A percentile compares a stretch with the other conserved stretches of the same genome.
Conservation (phyloP, 1,139 yeast species). For the Candida sp. region DNA sequence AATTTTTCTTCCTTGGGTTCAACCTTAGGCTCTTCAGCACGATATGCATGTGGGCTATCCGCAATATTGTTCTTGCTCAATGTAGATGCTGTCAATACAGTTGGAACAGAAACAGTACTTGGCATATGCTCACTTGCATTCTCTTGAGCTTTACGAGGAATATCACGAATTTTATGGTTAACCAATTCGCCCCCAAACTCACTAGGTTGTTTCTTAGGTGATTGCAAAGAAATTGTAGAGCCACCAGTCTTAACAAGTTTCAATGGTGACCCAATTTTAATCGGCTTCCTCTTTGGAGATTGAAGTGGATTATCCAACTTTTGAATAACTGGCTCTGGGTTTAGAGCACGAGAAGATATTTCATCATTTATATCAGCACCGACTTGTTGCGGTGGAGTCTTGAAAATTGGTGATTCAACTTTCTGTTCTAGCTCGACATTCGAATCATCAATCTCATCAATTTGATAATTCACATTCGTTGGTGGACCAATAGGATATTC, state of each 20-base stretch:
- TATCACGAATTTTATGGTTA: conserved; percentile 23
- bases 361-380: background rate
- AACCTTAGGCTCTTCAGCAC: background rate
- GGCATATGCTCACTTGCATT: conserved; percentile 11
- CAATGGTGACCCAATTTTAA: conserved; percentile 41
- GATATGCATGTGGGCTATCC: conserved; percentile 1
- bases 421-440: conserved; percentile 5
- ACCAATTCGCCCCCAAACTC: conserved; percentile 15
- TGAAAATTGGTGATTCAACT: conserved; percentile 14
- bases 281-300: conserved; percentile 22
- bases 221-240: conserved; percentile 22
- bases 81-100: conserved; percentile 14
- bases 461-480: background rate
- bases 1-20: conserved; percentile 6
- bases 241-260: conserved; percentile 29
- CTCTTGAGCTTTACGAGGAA: conserved; percentile 3
- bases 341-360: background rate
- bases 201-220: conserved; percentile 6
- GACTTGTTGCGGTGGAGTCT: conserved; percentile 22
- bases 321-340: background rate
- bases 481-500: background rate
- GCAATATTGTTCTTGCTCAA: background rate
- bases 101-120: conserved; percentile 29
- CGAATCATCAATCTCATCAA: conserved; percentile 23
- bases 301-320: background rate